Base-by-base conservation (phyloP, 345 rosid species). In the Anastatica hierochuntica region DNA sequence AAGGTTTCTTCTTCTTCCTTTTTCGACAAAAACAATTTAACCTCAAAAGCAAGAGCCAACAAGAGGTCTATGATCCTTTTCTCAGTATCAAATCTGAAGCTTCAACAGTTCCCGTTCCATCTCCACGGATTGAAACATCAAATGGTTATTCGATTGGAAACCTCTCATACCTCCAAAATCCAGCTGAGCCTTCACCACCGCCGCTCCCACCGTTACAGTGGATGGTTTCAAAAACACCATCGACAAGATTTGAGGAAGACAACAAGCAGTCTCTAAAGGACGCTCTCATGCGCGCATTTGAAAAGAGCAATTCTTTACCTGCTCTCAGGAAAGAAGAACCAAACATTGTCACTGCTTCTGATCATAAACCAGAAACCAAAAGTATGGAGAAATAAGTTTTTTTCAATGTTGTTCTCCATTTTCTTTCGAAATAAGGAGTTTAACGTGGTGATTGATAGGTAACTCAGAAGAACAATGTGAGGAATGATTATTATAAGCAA, bases 151-250 rank as follows among this genome's bases (percentile, higher is more conserved):
- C n/a, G n/a, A n/a, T 14, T 53, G 53, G n/a, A 30, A 49, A 66
- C 44, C 29, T 41, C 42, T 36, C 62, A 4, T 64, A 76, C 51
- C 56, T 55, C 53, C 76, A 73, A 16, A 49, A 53, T 60, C 58
- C 70, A 45, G 48, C 15, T 27, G 66, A 66, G 11, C 83, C 86
- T 18, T 53, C 58, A 14, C 80, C 92, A 17, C 95, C 96, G 0
- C 88, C 94, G 2, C 83, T 72, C 29, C 96, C 96, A 45, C 95
- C 94, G 12, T 59, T 69, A 16, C 80, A 88, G 47, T 81, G 96
- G 72, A 66, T 52, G 65, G 68, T 62, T 66, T 53, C 76, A 1
- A 78, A 79, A 56, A 38, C 71, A 34, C 45, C 58, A 21, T 42
- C 74, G 2, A 68, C 31, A 43, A 43, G 14, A 41, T 18, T 39